phyloP scores from a whole-genome alignment of 2,329 filamentous ascomycete genomes.

The Fusarium circinatum region DNA sequence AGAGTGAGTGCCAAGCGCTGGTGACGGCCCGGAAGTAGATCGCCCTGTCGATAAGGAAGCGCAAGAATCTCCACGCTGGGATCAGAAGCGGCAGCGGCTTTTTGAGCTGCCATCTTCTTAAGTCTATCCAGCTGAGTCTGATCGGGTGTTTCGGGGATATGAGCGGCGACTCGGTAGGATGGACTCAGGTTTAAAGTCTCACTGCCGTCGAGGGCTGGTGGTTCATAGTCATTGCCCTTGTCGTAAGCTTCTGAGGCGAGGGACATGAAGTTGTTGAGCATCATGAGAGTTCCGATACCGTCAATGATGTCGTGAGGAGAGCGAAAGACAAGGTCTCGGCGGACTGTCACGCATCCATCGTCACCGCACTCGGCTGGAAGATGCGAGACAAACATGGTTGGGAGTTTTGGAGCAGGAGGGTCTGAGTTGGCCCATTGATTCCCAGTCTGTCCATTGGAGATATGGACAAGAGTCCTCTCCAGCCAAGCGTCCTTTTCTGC shows the following conservation, averaged over 20 bases:
- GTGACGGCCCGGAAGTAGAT: conserved; percentile 33
- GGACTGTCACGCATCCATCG: rapidly evolving
- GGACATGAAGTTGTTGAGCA: conserved; percentile 47
- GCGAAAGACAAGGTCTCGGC: conserved; percentile 49
- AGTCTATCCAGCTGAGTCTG: background rate
- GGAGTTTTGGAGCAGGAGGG: conserved; percentile 45
- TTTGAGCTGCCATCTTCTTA: background rate
- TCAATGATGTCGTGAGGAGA: conserved; percentile 54
- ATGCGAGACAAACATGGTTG: conserved; percentile 49
- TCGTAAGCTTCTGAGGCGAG: conserved; percentile 40
- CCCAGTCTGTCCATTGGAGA: conserved; percentile 42
- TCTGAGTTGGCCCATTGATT: conserved; percentile 50
- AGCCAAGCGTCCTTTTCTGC: conserved; percentile 42
- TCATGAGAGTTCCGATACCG: conserved; percentile 51
- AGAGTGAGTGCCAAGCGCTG: conserved; percentile 42
- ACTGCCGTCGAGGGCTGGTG: conserved; percentile 33
- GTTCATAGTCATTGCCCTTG: background rate
- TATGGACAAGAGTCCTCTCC: conserved; percentile 42
- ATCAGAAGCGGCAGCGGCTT: background rate
- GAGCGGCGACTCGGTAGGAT: conserved; percentile 10
- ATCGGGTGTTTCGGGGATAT: rapidly evolving
- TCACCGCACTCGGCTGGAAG: background rate
- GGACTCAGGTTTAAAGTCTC: conserved; percentile 29
- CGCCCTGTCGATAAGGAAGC: conserved; percentile 37
- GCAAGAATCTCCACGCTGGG: background rate